Conservation (phyloP, 2,329 filamentous ascomycete genomes). For the Ascochyta rabiei region DNA sequence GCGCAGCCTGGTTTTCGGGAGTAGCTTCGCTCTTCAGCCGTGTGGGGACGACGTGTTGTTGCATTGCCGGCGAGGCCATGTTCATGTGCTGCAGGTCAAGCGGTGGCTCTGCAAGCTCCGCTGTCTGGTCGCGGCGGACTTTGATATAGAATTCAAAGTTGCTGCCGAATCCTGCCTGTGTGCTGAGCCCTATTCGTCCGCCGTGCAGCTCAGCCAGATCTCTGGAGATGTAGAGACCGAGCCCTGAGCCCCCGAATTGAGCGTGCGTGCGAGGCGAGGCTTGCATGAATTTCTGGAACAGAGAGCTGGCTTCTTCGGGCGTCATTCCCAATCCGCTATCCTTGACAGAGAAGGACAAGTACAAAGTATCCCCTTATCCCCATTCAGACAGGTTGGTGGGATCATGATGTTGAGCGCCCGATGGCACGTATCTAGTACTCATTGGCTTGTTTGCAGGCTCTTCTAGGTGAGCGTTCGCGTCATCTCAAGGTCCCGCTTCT, state of each 20-base stretch:
- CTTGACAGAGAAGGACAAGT: slow-evolving; percentile 14
- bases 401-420: slow-evolving; percentile 60
- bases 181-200: slow-evolving; percentile 32
- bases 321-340: slow-evolving; percentile 11
- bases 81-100: not conserved
- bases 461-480: slow-evolving; percentile 3
- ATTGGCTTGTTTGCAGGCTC: slow-evolving; percentile 15
- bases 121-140: slow-evolving; percentile 8
- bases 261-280: slow-evolving; percentile 49
- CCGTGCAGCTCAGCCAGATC: slow-evolving; percentile 36
- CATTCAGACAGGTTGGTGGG: slow-evolving; percentile 33
- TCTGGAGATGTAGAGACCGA: slow-evolving; percentile 34
- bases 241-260: slow-evolving; percentile 50
- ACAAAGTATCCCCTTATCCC: slow-evolving; percentile 5
- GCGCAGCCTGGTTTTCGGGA: not conserved
- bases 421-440: slow-evolving; percentile 40
- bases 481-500: slow-evolving; percentile 11
- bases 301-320: not conserved
- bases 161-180: slow-evolving; percentile 25
- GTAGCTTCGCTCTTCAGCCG: no score
- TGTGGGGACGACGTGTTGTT: not conserved
- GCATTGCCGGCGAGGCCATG: slow-evolving; percentile 8
- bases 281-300: slow-evolving; percentile 17
- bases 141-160: slow-evolving; percentile 36
- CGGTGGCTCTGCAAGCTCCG: not conserved